These are phyloP conservation scores for Globisporangium acanthophoron DNA, from an alignment of 352 stramenopile species.

Conservation along the genomic window DNA sequence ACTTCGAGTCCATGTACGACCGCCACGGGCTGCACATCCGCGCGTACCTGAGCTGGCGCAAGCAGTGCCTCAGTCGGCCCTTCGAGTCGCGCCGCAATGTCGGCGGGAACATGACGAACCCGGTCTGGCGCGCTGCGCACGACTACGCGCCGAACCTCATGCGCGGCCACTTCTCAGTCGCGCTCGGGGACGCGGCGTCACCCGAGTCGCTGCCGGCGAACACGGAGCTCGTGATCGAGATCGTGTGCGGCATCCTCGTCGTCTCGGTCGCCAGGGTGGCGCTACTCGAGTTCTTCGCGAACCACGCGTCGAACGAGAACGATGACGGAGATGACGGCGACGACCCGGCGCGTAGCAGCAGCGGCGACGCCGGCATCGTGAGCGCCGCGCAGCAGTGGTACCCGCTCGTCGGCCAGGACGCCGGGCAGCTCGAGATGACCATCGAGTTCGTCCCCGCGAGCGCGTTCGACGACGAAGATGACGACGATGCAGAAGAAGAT, in stretches of 20 bases:
- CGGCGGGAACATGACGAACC: constrained; percentile 30
- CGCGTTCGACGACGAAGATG: constrained; percentile 11
- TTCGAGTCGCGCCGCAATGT: constrained; percentile 40
- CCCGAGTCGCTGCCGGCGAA: constrained; percentile 27
- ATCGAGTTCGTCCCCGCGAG: constrained; percentile 38
- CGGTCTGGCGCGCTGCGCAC: constrained; percentile 28
- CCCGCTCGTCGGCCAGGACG: constrained; percentile 28
- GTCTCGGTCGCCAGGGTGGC: constrained; percentile 32
- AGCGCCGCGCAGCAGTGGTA: constrained; percentile 34
- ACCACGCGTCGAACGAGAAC: constrained; percentile 1
- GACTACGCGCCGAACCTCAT: constrained; percentile 20
- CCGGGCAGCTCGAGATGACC: constrained; percentile 41
- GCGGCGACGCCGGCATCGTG: constrained; percentile 10
- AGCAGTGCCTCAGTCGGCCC: constrained; percentile 24
- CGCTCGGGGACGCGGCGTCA: constrained; percentile 7
- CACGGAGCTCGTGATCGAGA: constrained; percentile 41
- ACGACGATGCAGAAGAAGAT: not conserved
- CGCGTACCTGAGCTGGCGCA: constrained; percentile 21
- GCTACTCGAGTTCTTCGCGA: constrained; percentile 24
- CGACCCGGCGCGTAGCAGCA: constrained; percentile 4
- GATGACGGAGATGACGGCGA: not conserved
- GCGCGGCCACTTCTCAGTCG: constrained; percentile 31
- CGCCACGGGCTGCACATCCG: constrained; percentile 37
- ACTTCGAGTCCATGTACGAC: constrained; percentile 43
- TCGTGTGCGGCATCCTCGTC: constrained; percentile 46